Evolutionary conservation across 1,139 yeast species (phyloP).

Genomic region (Pichia norvegensis): DNA sequence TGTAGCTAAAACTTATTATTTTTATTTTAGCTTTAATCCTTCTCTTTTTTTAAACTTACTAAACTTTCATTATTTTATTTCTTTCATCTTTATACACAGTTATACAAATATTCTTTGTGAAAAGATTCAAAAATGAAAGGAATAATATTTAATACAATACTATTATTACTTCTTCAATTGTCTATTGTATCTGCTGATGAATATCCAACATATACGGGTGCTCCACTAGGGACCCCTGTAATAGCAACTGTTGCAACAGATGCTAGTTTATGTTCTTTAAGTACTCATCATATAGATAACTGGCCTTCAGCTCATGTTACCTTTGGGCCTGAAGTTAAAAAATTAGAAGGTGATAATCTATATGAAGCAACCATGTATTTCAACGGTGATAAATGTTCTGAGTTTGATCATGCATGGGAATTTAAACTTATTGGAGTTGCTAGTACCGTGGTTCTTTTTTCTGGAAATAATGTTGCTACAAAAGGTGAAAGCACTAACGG

Average conservation of each 20-base stretch:
- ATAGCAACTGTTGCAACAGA: constrained; percentile 2
- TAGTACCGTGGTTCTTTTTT: too few species aligned
- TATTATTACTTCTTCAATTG: background rate
- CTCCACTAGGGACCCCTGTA: background rate
- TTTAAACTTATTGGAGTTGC: constrained; percentile 29
- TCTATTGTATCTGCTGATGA: background rate
- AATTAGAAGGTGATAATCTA: constrained; percentile 17
- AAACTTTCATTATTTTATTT: too few species aligned
- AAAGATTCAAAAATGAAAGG: background rate
- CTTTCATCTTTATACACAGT: background rate
- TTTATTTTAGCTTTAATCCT: background rate
- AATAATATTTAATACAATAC: background rate
- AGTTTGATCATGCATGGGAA: constrained; percentile 22
- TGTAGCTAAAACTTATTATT: too few species aligned
- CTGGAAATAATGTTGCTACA: constrained; percentile 18
- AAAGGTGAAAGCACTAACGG: constrained; percentile 17
- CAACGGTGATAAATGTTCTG: constrained; percentile 17
- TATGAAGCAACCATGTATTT: constrained; percentile 26
- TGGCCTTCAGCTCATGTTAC: constrained; percentile 24
- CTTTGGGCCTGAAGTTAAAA: constrained; percentile 16
- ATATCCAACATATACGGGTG: background rate
- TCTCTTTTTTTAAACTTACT: too few species aligned
- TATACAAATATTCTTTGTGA: background rate
- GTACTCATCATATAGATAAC: constrained; percentile 3
- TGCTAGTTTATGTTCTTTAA: constrained; percentile 5